These are phyloP conservation scores for Pisolithus sp. DNA, from an alignment of 768 basidiomycete genomes.

Conservation along the genomic window DNA sequence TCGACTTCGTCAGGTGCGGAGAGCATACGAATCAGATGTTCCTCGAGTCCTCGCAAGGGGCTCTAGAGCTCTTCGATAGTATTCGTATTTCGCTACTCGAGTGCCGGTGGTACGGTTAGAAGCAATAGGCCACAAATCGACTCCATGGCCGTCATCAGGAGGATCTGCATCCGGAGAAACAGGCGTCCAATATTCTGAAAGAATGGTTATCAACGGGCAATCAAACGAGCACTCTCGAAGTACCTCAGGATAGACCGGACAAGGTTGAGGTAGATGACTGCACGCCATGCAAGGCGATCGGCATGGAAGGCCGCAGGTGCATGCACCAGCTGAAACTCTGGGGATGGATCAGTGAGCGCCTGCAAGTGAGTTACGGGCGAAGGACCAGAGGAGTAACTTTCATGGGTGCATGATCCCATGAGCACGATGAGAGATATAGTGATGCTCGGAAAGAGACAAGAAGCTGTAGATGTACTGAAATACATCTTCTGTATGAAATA, in stretches of 20 bases:
- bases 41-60: conserved; percentile 67
- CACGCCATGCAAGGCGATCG: conserved; percentile 80
- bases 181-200: conserved; percentile 64
- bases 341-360: conserved; percentile 15
- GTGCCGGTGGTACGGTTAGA: conserved; percentile 36
- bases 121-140: conserved; percentile 46
- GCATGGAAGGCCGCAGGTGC: conserved; percentile 69
- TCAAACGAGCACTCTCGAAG: conserved; percentile 8
- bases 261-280: conserved; percentile 84
- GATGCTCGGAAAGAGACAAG: background rate
- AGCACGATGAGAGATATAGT: background rate
- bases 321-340: conserved; percentile 83
- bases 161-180: conserved; percentile 59
- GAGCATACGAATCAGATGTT: conserved; percentile 58
- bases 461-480: too few species aligned
- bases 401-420: background rate
- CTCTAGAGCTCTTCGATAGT: conserved; percentile 55
- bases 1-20: conserved; percentile 65
- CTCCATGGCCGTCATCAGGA: conserved; percentile 53
- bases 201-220: background rate
- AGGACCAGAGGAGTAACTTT: background rate
- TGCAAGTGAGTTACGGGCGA: background rate
- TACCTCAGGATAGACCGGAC: conserved; percentile 76
- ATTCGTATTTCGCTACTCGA: conserved; percentile 52
- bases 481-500: too few species aligned